These are phyloP conservation scores for Solanum peruvianum DNA, from an alignment of 257 asterid genomes.

Conservation along the genomic window DNA sequence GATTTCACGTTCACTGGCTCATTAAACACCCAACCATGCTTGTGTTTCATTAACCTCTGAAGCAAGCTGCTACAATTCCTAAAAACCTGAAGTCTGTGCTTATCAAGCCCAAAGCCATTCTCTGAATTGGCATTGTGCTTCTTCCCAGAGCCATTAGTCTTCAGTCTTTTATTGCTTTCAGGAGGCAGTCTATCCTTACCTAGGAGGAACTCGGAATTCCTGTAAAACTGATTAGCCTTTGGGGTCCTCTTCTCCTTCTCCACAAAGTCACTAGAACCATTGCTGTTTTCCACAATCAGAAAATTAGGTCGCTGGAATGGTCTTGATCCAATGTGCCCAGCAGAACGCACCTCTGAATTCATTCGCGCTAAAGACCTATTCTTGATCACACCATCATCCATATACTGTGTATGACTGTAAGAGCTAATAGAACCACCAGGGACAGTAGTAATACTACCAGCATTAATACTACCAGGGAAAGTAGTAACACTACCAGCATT, in stretches of 20 bases:
- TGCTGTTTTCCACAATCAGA: conserved; percentile 37
- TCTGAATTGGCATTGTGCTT: conserved; percentile 29
- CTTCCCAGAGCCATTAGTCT: conserved; percentile 48
- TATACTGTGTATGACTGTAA: conserved; percentile 21
- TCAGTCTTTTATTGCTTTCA: conserved; percentile 59
- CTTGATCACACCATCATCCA: conserved; percentile 13
- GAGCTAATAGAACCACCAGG: conserved; percentile 24
- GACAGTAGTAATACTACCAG: conserved; percentile 23
- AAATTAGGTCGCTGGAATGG: conserved; percentile 64
- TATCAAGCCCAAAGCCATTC: conserved; percentile 28
- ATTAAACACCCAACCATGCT: conserved; percentile 80
- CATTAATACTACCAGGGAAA: conserved; percentile 18
- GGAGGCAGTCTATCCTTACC: conserved; percentile 87
- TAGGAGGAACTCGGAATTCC: conserved; percentile 79
- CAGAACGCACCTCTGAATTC: conserved; percentile 39
- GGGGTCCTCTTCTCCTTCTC: conserved; percentile 96
- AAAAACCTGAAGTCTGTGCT: conserved; percentile 37
- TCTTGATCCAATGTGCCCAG: conserved; percentile 37
- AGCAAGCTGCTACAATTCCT: conserved; percentile 64
- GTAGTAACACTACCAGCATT: conserved; percentile 16
- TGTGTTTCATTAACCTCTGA: conserved; percentile 82
- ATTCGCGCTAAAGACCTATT: conserved; percentile 40
- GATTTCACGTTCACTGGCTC: conserved; percentile 67
- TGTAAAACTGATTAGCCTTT: conserved; percentile 75
- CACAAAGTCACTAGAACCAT: conserved; percentile 23